Evolutionary conservation across 345 rosid genomes (phyloP).

Genomic region (Syzygium jambos): DNA sequence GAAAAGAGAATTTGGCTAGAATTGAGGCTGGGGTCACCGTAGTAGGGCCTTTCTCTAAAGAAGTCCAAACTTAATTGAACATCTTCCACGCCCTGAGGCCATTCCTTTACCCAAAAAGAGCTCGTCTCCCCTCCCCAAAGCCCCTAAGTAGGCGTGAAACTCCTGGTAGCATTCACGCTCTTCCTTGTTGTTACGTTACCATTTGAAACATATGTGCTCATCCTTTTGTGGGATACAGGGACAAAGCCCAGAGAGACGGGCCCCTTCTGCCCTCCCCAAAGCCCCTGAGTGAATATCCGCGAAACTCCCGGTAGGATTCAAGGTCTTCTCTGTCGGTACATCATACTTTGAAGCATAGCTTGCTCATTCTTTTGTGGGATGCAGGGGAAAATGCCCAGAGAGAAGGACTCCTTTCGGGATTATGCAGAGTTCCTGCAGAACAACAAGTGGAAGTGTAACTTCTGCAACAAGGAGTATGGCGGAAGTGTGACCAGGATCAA

Average conservation of each 20-base stretch:
- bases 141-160: neutral
- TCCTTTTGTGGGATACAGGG: neutral
- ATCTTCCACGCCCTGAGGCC: neutral
- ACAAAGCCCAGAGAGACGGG: no score
- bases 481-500: neutral
- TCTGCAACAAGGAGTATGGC: neutral
- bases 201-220: neutral
- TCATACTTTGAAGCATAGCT: neutral
- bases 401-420: neutral
- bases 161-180: neutral
- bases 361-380: neutral
- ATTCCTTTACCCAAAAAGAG: neutral
- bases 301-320: no score
- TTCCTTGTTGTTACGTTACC: neutral
- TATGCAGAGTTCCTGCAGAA: no score
- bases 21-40: neutral
- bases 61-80: neutral
- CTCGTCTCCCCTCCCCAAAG: neutral
- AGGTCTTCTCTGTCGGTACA: neutral
- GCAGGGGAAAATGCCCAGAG: constrained; percentile 1
- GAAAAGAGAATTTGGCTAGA: neutral
- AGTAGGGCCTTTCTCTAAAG: neutral
- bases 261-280: no score
- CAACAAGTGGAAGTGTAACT: neutral
- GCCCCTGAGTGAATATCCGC: no score